phyloP scores from a whole-genome alignment of 179 eudicot genomes.

The Pouteria campechiana region DNA sequence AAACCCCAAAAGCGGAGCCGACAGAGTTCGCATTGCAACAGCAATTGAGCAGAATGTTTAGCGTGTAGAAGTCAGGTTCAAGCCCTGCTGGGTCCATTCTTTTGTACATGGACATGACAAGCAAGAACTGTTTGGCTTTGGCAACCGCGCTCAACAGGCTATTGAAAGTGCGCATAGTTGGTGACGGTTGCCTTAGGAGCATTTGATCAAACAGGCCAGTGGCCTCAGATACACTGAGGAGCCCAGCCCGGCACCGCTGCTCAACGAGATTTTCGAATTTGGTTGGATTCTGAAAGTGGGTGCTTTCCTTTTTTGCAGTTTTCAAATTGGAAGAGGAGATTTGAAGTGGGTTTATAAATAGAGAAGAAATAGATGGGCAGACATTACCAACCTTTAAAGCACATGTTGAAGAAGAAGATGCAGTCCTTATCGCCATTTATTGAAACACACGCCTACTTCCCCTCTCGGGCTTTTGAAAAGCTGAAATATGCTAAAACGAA shows the following conservation, averaged over 20 bases:
- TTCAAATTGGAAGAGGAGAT: neutral
- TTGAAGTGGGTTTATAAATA: neutral
- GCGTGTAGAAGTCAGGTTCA: slow-evolving; percentile 13
- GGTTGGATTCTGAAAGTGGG: slow-evolving; percentile 1
- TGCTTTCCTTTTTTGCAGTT: neutral
- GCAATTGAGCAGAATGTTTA: slow-evolving; percentile 27
- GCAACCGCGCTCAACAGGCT: slow-evolving; percentile 11
- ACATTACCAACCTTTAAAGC: no score
- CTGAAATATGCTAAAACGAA: no score
- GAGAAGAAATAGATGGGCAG: no score
- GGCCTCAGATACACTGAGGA: slow-evolving; percentile 6
- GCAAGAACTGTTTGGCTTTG: slow-evolving; percentile 12
- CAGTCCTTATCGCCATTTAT: no score
- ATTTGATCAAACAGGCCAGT: slow-evolving; percentile 6
- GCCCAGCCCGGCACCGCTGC: slow-evolving; percentile 1
- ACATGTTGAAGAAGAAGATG: no score
- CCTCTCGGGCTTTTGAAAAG: no score
- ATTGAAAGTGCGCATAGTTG: slow-evolving; percentile 19
- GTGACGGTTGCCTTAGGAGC: slow-evolving; percentile 15
- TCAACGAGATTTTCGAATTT: slow-evolving; percentile 8
- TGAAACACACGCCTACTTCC: no score
- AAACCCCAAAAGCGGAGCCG: slow-evolving; percentile 22
- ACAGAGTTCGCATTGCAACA: slow-evolving; percentile 23
- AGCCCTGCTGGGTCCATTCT: slow-evolving; percentile 7
- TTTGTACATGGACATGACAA: slow-evolving; percentile 13